Conservation (phyloP, 768 basidiomycete genomes). For the Pleurotus salmoneostramineus region DNA sequence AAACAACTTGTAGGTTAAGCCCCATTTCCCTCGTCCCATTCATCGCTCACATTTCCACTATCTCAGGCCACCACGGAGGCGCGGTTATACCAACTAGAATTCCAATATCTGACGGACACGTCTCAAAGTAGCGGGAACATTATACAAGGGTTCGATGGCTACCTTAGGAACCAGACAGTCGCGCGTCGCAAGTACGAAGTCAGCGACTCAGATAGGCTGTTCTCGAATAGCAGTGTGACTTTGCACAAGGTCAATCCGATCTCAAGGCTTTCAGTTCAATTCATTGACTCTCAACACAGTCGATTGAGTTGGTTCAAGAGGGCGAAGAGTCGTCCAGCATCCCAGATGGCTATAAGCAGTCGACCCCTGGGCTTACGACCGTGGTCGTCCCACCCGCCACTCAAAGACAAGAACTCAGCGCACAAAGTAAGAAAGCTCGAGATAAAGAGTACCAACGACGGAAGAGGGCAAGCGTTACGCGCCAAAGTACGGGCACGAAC, state of each 20-base stretch:
- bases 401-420: constrained; percentile 55
- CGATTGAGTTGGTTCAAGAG: constrained; percentile 71
- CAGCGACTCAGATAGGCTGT: constrained; percentile 73
- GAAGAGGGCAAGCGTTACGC: constrained; percentile 63
- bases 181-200: constrained; percentile 68
- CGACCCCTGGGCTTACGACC: constrained; percentile 72
- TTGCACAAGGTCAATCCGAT: constrained; percentile 57
- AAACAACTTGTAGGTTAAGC: constrained; percentile 63
- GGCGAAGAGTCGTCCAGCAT: constrained; percentile 53
- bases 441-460: constrained; percentile 80
- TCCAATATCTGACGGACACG: constrained; percentile 74
- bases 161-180: constrained; percentile 72
- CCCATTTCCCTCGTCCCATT: neutral
- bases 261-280: constrained; percentile 1
- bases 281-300: constrained; percentile 37
- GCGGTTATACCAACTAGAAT: constrained; percentile 76
- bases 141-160: constrained; percentile 83
- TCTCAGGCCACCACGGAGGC: constrained; percentile 73
- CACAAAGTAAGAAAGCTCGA: constrained; percentile 72
- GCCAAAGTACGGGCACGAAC: constrained; percentile 59
- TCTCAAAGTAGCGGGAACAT: constrained; percentile 83
- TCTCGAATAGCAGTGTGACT: constrained; percentile 78
- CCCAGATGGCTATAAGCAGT: constrained; percentile 66
- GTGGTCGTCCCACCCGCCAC: constrained; percentile 76
- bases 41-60: neutral